A percentile compares a stretch with the other conserved stretches of the same genome.
Conservation (phyloP, 768 basidiomycete species). For the Trametes punicea region DNA sequence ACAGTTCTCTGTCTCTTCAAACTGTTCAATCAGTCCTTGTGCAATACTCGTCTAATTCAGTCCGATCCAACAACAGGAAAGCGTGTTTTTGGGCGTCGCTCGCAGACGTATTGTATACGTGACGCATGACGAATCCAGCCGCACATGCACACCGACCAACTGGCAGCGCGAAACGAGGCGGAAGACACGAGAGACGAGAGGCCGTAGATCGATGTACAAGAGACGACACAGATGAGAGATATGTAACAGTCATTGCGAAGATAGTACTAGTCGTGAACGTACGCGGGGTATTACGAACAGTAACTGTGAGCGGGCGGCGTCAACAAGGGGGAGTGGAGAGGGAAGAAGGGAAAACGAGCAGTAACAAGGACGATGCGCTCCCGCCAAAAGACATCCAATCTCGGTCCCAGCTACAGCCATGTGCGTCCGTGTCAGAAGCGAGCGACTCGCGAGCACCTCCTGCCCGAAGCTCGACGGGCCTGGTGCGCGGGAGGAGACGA, state of each 20-base stretch:
- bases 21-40: no score
- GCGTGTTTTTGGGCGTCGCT: neutral
- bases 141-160: neutral
- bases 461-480: neutral
- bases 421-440: neutral
- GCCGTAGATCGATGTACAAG: constrained; percentile 26
- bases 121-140: neutral
- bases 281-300: constrained; percentile 25
- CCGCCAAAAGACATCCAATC: neutral
- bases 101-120: neutral
- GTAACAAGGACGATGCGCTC: neutral
- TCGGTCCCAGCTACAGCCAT: neutral
- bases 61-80: neutral
- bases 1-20: no score
- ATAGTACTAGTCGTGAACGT: constrained; percentile 27
- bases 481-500: neutral
- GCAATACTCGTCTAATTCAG: neutral
- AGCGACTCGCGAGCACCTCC: neutral
- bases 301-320: constrained; percentile 14
- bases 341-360: neutral
- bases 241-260: constrained; percentile 27
- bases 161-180: neutral
- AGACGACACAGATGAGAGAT: constrained; percentile 22
- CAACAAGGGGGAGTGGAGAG: neutral
- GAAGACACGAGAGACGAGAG: constrained; percentile 4